A percentile compares a stretch with the other conserved stretches of the same genome.
Conservation (phyloP, 192 early-diverging fungal genomes). For the Gamsiella multidivaricata region DNA sequence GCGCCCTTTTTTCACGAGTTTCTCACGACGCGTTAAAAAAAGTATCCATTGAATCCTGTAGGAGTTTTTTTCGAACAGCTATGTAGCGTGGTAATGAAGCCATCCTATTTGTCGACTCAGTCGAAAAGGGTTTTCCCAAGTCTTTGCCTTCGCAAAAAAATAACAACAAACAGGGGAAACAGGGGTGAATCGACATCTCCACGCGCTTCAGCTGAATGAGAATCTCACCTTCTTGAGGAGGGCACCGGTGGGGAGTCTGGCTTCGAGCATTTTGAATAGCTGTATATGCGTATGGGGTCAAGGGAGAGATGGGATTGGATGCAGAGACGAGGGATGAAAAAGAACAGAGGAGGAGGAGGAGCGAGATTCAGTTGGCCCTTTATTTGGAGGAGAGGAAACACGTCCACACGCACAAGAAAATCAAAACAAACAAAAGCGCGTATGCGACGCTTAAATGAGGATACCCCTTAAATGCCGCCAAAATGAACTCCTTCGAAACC, state of each 20-base stretch:
- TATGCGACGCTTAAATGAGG: not conserved
- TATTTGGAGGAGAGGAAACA: not conserved
- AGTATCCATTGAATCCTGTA: no score
- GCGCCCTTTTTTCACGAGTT: no score
- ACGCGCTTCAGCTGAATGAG: no score
- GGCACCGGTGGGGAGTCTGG: constrained; percentile 85
- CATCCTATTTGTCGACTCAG: no score
- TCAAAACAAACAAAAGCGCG: constrained; percentile 7
- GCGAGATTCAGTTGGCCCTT: not conserved
- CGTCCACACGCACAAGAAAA: constrained; percentile 4
- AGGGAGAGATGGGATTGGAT: constrained; percentile 1
- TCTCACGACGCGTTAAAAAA: not conserved
- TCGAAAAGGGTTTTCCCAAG: no score
- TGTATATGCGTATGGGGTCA: no score
- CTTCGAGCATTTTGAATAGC: constrained; percentile 82
- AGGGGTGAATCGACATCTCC: no score
- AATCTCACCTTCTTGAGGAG: constrained; percentile 84
- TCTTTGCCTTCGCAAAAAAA: no score
- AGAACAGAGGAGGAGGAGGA: constrained; percentile 5
- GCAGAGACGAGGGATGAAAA: constrained; percentile 5
- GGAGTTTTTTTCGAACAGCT: no score
- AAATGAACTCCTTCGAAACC: no score
- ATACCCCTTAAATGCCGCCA: no score
- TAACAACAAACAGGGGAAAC: not conserved
- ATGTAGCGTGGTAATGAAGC: no score